Evolutionary conservation across 441 rosid genomes (phyloP).

Genomic region (Gossypium schwendimanii): DNA sequence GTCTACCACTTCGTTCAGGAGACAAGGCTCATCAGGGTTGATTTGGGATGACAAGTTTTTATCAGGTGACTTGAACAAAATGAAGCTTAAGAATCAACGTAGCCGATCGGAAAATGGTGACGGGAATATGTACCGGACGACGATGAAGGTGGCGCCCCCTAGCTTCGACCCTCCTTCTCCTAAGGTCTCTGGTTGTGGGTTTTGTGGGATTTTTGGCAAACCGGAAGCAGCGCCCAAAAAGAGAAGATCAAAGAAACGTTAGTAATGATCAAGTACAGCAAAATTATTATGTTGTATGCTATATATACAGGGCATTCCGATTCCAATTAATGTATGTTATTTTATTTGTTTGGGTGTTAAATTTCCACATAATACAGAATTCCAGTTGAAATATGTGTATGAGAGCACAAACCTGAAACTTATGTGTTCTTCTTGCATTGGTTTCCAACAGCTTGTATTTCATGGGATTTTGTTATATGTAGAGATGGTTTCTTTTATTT

Average conservation of each 20-base stretch:
- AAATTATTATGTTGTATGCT: background rate
- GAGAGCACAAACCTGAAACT: background rate
- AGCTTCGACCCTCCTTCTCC: slow-evolving; percentile 46
- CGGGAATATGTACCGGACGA: slow-evolving; percentile 15
- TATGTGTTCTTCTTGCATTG: background rate
- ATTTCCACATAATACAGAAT: background rate
- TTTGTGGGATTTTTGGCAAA: slow-evolving; percentile 35
- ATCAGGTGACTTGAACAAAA: slow-evolving; percentile 31
- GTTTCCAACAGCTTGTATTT: background rate
- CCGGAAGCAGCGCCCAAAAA: background rate
- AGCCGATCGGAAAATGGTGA: slow-evolving; percentile 28
- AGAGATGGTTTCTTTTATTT: background rate
- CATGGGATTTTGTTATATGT: background rate
- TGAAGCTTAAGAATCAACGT: slow-evolving; percentile 1
- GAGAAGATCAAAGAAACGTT: slow-evolving; percentile 9
- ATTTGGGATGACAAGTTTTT: slow-evolving; percentile 51
- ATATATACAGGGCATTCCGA: background rate
- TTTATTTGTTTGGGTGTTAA: background rate
- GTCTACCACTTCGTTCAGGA: slow-evolving; percentile 50
- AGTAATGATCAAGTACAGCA: background rate
- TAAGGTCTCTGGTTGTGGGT: slow-evolving; percentile 38
- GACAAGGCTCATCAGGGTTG: slow-evolving; percentile 62
- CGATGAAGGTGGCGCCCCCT: slow-evolving; percentile 17
- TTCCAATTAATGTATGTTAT: background rate
- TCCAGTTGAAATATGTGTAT: background rate